Percentiles rank a stretch among this genome's conserved stretches.
Conservation (phyloP, 2,329 filamentous ascomycete genomes). For the Pseudophaeomoniella oleicola region DNA sequence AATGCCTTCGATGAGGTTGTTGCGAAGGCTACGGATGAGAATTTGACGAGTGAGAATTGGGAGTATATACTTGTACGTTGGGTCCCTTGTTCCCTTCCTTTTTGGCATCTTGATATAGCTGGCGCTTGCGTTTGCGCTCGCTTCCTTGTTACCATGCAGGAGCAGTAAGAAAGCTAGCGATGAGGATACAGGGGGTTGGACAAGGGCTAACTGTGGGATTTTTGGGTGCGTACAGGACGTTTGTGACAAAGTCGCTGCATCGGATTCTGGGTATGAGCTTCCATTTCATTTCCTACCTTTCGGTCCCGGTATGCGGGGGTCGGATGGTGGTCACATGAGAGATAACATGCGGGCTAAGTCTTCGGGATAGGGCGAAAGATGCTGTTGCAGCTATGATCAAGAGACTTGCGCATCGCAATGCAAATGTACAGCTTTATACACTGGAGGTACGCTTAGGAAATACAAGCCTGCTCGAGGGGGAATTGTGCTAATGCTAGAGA, state of each 20-base stretch:
- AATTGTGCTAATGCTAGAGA: constrained; percentile 1
- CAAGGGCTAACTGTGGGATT: too few relatives aligned
- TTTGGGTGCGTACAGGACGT: constrained; percentile 43
- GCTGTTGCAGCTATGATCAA: constrained; percentile 84
- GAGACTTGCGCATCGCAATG: constrained; percentile 80
- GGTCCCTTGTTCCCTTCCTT: too few relatives aligned
- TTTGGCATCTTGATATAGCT: too few relatives aligned
- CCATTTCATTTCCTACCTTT: neutral
- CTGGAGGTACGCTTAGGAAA: constrained; percentile 49
- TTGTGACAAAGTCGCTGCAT: constrained; percentile 41
- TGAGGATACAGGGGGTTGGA: too few relatives aligned
- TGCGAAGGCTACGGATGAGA: constrained; percentile 91
- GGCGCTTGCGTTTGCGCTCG: neutral
- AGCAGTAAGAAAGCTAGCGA: too few relatives aligned
- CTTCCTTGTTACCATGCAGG: constrained; percentile 1
- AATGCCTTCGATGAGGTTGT: constrained; percentile 59
- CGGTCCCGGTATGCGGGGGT: too few relatives aligned
- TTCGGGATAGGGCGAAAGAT: constrained; percentile 54
- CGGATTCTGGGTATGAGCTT: constrained; percentile 30
- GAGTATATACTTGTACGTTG: constrained; percentile 47
- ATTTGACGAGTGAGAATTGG: constrained; percentile 77
- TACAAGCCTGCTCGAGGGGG: neutral
- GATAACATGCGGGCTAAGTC: neutral
- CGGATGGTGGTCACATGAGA: neutral
- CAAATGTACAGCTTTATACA: constrained; percentile 91